phyloP scores from a whole-genome alignment of 1,139 yeast genomes.

The Zhuliangozyma parablackwelliae region DNA sequence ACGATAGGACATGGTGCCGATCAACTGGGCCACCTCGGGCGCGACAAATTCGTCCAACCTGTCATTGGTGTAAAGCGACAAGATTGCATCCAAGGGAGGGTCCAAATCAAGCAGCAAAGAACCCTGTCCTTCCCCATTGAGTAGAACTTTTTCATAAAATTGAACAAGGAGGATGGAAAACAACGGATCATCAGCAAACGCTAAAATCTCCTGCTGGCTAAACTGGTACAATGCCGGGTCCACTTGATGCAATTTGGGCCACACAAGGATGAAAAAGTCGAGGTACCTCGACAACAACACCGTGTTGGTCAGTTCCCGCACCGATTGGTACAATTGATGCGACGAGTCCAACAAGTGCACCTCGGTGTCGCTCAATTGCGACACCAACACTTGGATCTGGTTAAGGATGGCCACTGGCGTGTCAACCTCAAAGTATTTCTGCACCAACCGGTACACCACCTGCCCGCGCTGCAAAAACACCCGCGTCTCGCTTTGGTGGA shows the following conservation, averaged over 20 bases:
- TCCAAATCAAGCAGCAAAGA: slow-evolving; percentile 6
- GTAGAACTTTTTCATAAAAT: slow-evolving; percentile 23
- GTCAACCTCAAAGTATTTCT: slow-evolving; percentile 5
- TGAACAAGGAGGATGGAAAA: slow-evolving; percentile 22
- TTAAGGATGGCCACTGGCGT: slow-evolving; percentile 13
- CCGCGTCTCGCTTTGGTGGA: slow-evolving; percentile 13
- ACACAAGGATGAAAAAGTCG: slow-evolving; percentile 13
- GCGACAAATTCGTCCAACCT: slow-evolving; percentile 10
- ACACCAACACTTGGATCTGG: slow-evolving; percentile 18
- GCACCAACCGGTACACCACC: slow-evolving; percentile 4
- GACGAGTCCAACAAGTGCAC: slow-evolving; percentile 7
- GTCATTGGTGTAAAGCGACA: slow-evolving; percentile 8
- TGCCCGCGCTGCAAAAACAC: slow-evolving; percentile 13
- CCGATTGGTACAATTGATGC: slow-evolving; percentile 2
- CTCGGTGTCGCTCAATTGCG: slow-evolving; percentile 5
- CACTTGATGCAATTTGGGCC: slow-evolving; percentile 6
- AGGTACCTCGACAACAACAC: slow-evolving; percentile 21
- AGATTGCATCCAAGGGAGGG: slow-evolving; percentile 12
- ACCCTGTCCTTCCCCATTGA: neutral
- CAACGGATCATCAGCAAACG: slow-evolving; percentile 21
- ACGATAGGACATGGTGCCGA: slow-evolving; percentile 8
- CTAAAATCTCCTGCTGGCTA: slow-evolving; percentile 11
- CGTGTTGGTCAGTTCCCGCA: slow-evolving; percentile 11
- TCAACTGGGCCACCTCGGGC: slow-evolving; percentile 7
- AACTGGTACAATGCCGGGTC: slow-evolving; percentile 10